phyloP scores from a whole-genome alignment of 768 basidiomycete genomes.

The Mycena pura region DNA sequence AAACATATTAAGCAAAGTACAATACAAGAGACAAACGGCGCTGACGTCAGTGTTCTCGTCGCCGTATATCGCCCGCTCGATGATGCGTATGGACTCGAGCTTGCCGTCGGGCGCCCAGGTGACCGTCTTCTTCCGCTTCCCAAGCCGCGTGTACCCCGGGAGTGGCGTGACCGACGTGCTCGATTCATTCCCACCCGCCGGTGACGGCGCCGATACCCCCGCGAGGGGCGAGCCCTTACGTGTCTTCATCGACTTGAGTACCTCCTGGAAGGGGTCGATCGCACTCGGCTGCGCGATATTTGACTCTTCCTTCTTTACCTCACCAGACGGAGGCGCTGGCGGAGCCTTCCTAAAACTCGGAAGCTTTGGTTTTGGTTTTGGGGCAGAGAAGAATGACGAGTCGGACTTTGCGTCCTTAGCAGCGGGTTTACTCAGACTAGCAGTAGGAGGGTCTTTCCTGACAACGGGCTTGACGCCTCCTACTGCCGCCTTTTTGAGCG shows the following conservation, averaged over 20 bases:
- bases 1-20: conserved; percentile 50
- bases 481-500: conserved; percentile 71
- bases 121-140: conserved; percentile 79
- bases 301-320: conserved; percentile 57
- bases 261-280: conserved; percentile 84
- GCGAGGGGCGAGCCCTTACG: conserved; percentile 62
- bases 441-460: conserved; percentile 62
- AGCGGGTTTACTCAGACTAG: conserved; percentile 31
- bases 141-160: conserved; percentile 44
- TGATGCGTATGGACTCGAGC: conserved; percentile 78
- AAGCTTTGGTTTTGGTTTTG: conserved; percentile 82
- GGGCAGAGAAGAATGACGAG: conserved; percentile 87
- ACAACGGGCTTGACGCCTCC: conserved; percentile 51
- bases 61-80: conserved; percentile 88
- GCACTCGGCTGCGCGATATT: conserved; percentile 80
- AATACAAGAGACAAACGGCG: conserved; percentile 49
- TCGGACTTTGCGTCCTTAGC: conserved; percentile 85
- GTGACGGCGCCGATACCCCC: conserved; percentile 60
- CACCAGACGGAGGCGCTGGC: conserved; percentile 30
- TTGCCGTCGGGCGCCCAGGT: conserved; percentile 78
- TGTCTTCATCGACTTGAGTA: conserved; percentile 76
- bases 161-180: conserved; percentile 44
- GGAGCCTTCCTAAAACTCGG: conserved; percentile 88
- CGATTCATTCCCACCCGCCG: conserved; percentile 31
- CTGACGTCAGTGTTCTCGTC: conserved; percentile 90